A percentile compares a stretch with the other conserved stretches of the same genome.
These are phyloP conservation scores for Phytophthora pinifolia DNA, from an alignment of 352 stramenopile species.

Conservation along the genomic window DNA sequence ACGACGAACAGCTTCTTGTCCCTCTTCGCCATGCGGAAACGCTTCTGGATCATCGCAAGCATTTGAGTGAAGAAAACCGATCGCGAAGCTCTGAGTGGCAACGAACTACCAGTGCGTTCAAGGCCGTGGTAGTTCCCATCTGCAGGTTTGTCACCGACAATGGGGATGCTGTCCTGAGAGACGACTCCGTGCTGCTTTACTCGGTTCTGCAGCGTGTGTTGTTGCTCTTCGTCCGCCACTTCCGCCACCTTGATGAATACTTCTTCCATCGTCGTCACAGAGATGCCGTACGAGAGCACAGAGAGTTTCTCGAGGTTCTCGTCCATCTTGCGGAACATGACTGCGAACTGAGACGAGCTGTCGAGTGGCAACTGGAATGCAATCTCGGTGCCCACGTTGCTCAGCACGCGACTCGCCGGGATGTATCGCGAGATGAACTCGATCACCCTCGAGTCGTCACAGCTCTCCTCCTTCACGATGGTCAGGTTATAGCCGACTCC, in stretches of 20 bases:
- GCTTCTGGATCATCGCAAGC: conserved; percentile 23
- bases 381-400: conserved; percentile 63
- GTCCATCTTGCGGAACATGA: conserved; percentile 59
- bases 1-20: conserved; percentile 26
- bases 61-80: conserved; percentile 28
- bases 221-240: conserved; percentile 41
- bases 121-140: conserved; percentile 17
- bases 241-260: conserved; percentile 79
- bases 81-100: conserved; percentile 8
- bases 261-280: conserved; percentile 84
- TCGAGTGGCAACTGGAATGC: conserved; percentile 58
- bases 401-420: conserved; percentile 40
- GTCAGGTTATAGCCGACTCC: conserved; percentile 69
- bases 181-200: conserved; percentile 19
- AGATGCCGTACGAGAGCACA: conserved; percentile 54
- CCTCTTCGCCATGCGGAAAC: conserved; percentile 21
- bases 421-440: conserved; percentile 34
- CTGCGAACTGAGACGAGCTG: conserved; percentile 40
- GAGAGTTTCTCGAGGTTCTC: conserved; percentile 30
- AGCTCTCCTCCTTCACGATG: conserved; percentile 52
- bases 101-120: conserved; percentile 16
- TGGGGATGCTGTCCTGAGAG: conserved; percentile 21
- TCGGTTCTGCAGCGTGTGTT: conserved; percentile 45
- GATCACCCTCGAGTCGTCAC: conserved; percentile 35
- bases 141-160: conserved; percentile 20